Evolutionary conservation across 1,139 yeast genomes (phyloP).

Genomic region (Diutina pseudorugosa): DNA sequence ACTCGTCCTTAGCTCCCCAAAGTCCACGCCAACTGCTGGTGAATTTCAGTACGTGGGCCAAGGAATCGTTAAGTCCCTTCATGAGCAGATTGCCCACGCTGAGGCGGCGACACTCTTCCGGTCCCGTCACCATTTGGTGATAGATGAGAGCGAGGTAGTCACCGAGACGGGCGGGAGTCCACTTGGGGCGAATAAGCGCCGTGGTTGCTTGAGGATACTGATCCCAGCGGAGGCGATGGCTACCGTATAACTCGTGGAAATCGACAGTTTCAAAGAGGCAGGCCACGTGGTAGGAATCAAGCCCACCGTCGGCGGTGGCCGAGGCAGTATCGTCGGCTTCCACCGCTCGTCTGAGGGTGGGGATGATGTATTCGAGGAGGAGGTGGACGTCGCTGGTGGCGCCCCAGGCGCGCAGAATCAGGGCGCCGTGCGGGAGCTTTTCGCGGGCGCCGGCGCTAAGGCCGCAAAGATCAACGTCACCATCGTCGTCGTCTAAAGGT

Average conservation of each 20-base stretch:
- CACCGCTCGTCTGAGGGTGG: slow-evolving; percentile 16
- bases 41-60: not conserved
- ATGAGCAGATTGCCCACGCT: not conserved
- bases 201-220: not conserved
- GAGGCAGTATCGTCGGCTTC: not conserved
- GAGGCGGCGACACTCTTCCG: not conserved
- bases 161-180: not conserved
- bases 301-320: not conserved
- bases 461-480: slow-evolving; percentile 28
- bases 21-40: slow-evolving; percentile 1
- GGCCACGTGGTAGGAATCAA: not conserved
- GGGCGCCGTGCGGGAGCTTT: slow-evolving; percentile 41
- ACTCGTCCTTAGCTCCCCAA: not conserved
- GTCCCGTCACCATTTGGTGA: not conserved
- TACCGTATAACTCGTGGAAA: not conserved
- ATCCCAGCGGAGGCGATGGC: not conserved
- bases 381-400: slow-evolving; percentile 41
- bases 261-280: not conserved
- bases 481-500: not conserved
- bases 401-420: slow-evolving; percentile 45
- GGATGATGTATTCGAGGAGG: slow-evolving; percentile 32
- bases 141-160: not conserved
- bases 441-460: slow-evolving; percentile 49
- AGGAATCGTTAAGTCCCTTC: not conserved
- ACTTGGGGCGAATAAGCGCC: not conserved